These are phyloP conservation scores for Schizosaccharomyces octosporus DNA, from an alignment of 805 yeast species.

Conservation along the genomic window DNA sequence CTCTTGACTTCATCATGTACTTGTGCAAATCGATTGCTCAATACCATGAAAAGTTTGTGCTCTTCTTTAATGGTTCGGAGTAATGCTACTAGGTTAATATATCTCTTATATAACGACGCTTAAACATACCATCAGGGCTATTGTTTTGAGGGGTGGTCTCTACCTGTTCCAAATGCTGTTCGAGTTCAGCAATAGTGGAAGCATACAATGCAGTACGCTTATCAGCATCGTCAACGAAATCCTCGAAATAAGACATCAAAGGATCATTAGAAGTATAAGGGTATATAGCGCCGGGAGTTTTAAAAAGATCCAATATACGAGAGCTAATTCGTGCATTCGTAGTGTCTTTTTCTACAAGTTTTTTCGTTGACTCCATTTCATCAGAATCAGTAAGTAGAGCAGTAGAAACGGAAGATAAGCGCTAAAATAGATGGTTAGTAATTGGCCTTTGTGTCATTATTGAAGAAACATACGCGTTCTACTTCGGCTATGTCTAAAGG, in stretches of 20 bases:
- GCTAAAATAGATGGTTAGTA: not conserved
- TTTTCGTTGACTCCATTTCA: not conserved
- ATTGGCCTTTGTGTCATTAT: too few relatives aligned
- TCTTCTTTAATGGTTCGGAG: constrained; percentile 25
- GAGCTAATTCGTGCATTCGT: not conserved
- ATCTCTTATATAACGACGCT: not conserved
- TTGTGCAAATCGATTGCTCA: constrained; percentile 46
- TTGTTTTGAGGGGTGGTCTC: constrained; percentile 3
- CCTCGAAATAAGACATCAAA: constrained; percentile 25
- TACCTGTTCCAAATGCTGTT: constrained; percentile 24
- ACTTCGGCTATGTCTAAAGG: constrained; percentile 29
- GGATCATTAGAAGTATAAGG: constrained; percentile 16
- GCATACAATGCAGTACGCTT: constrained; percentile 26
- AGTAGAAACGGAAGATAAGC: not conserved
- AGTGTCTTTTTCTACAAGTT: constrained; percentile 6
- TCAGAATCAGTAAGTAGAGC: not conserved
- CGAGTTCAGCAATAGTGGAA: constrained; percentile 23
- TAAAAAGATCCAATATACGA: not conserved
- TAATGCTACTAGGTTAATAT: constrained; percentile 3
- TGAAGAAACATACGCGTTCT: constrained; percentile 11
- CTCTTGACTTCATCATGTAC: constrained; percentile 26
- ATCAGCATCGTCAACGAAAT: constrained; percentile 18
- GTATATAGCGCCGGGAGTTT: constrained; percentile 8
- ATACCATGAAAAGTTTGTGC: constrained; percentile 40
- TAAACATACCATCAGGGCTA: not conserved